Percentiles rank a stretch among this genome's conserved stretches.
These are phyloP conservation scores for Mortierella hygrophila DNA, from an alignment of 192 early-diverging fungal genomes.

Conservation along the genomic window DNA sequence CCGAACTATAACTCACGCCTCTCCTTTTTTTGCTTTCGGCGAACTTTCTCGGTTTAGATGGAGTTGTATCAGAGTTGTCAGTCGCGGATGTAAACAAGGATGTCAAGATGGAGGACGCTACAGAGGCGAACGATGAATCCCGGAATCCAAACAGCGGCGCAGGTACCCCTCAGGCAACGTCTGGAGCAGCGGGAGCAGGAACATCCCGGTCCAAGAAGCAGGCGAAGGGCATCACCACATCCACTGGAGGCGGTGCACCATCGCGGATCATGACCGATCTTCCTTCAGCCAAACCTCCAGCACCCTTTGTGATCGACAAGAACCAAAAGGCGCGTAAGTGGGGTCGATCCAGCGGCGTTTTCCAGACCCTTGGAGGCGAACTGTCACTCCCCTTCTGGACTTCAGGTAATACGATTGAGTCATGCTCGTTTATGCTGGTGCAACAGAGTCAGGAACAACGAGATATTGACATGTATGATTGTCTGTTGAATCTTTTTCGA, in stretches of 20 bases:
- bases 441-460: neutral
- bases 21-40: neutral
- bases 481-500: neutral
- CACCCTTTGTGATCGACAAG: conserved; percentile 40
- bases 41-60: neutral
- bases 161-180: neutral
- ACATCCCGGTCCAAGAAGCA: conserved; percentile 2
- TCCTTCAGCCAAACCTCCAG: neutral
- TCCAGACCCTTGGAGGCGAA: conserved; percentile 46
- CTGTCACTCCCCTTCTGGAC: conserved; percentile 43
- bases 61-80: neutral
- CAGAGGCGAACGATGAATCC: neutral
- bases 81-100: conserved; percentile 7
- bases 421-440: neutral
- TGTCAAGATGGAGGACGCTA: conserved; percentile 5
- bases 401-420: conserved; percentile 16
- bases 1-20: neutral
- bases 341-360: conserved; percentile 16
- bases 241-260: neutral
- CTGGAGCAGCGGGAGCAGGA: neutral
- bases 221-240: neutral
- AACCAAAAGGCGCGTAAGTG: conserved; percentile 47
- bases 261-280: conserved; percentile 22
- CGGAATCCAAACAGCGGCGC: neutral
- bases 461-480: neutral